Base-by-base conservation (phyloP, 371 early-diverging fungal genomes). In the Apophysomyces variabilis region DNA sequence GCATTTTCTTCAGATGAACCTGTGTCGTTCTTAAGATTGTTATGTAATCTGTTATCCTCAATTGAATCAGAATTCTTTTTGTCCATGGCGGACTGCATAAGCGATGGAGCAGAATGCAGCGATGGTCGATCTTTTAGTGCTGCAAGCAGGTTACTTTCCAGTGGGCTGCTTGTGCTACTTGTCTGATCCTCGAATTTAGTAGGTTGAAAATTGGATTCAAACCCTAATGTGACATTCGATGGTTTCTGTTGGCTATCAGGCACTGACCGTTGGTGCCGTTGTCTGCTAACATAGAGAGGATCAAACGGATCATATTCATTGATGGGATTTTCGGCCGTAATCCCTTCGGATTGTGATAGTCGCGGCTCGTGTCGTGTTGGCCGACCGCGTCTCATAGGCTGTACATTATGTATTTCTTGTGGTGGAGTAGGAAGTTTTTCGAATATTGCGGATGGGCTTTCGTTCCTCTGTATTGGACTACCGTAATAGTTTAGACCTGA, bases 341-440 rank as follows among this genome's bases (percentile, higher is more conserved):
- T n/a, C 11, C 37, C 41, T 16, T 21, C 11, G 35, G 60, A 16
- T 45, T 57, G 58, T 16, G 68, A 63, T 12, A 54, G 43, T 3
- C 67, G 32, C 38, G 57, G 69, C 35, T 65, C 61, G n/a, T 61
- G 70, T 60, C 84, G 76, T 5, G 82, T 77, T 12, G 90, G 91
- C 12, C 92, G 82, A 43, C 92, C 92, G 61, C 92, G 83, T 16
- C 92, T 83, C 92, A 92, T 92, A 4, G 92, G 91, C 38, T 81
- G 83, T 50, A 90, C 87, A 26, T 65, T 69, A 16, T 74, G 80
- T 18, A 79, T 61, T 63, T 78, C 83, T 58, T 81, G 80, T 14
- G 81, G 76, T 60, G 68, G 71, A 16, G 64, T 62, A 36, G 81
- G 68, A 8, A 76, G 62, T n/a, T 71, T 71, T 63, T 77, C 78